Base-by-base conservation (phyloP, 2,329 filamentous ascomycete species). In the Mycosphaerella sp. region DNA sequence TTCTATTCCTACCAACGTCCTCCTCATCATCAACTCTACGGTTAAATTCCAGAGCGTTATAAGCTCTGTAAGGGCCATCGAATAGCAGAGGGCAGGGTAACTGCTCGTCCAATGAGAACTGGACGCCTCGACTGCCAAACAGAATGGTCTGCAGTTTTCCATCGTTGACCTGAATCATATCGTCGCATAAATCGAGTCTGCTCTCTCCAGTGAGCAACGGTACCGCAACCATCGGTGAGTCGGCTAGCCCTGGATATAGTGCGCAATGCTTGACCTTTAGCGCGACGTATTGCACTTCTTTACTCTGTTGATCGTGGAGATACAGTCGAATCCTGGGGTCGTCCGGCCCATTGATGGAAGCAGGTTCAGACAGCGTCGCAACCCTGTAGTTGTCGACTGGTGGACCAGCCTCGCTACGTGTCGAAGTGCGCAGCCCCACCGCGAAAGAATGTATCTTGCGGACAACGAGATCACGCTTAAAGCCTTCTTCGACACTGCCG, bases 391-490 rank as follows among this genome's bases (percentile, higher is more conserved):
- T 43, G 14, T 41, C 40, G 7, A 6, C 41, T 7, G 23, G 11
- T 26, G 4, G 41, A 23, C 31, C 32, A 31, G 48, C 14, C 6
- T 4, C 23, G 12, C 43, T 51, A 8, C 45, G 52, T 29, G 55
- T 51, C 8, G 55, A 45, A 34, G 48, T 44, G n/a, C 51, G 41
- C n/a, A 57, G 38, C 3, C 54, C 55, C 17, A 59, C 45, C 6
- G 58, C 44, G 39, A 61, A 60, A 6, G 66, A 64, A 48, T 67
- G 62, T 5, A 69, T 48, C 56, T 68, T 69, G 7, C 68, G 63
- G 2, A 70, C 61, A 8, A 71, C 58, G 2, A 70, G 57, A 42
- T 71, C 69, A 21, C 64, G 63, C 53, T 64, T 67, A 52, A 64
- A 66, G n/a, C 59, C 63, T 47, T 69, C 66, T 8, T 65, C 65